Conservation (phyloP, 257 asterid genomes). For the Solanum clarkiae region DNA sequence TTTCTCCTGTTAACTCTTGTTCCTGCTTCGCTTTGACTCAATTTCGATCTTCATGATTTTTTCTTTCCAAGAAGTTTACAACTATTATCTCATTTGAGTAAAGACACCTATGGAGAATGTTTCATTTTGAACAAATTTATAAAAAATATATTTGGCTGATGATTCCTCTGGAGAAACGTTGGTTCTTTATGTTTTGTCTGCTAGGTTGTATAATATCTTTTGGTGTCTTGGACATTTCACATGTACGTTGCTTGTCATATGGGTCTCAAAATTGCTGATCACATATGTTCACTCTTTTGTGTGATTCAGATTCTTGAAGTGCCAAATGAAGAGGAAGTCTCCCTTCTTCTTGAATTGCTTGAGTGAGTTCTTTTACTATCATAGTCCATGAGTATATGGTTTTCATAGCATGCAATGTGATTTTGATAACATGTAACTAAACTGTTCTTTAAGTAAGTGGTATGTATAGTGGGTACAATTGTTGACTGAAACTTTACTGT, state of each 20-base stretch:
- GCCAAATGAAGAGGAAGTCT: constrained; percentile 88
- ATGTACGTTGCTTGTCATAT: not conserved
- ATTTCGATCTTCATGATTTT: not conserved
- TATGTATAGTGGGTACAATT: not conserved
- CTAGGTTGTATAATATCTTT: not conserved
- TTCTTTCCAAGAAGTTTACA: not conserved
- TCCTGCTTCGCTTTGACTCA: not conserved
- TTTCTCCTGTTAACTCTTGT: not conserved
- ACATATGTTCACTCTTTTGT: constrained; percentile 9
- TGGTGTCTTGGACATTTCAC: not conserved
- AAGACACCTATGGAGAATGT: not conserved
- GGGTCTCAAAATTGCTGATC: constrained; percentile 1
- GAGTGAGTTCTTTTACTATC: constrained; percentile 36
- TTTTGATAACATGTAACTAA: not conserved
- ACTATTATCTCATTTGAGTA: not conserved
- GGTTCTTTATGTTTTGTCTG: not conserved
- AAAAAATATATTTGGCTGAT: not conserved
- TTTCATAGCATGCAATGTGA: not conserved
- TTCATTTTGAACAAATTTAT: not conserved
- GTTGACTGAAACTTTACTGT: not conserved
- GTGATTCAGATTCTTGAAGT: constrained; percentile 76
- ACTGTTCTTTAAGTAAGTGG: not conserved
- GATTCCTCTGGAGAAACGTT: not conserved
- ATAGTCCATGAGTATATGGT: not conserved
- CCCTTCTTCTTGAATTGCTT: constrained; percentile 77